Percentiles rank a stretch among this genome's conserved stretches.
phyloP scores from a whole-genome alignment of 306 rosid species.

The Prinsepia uniflora region DNA sequence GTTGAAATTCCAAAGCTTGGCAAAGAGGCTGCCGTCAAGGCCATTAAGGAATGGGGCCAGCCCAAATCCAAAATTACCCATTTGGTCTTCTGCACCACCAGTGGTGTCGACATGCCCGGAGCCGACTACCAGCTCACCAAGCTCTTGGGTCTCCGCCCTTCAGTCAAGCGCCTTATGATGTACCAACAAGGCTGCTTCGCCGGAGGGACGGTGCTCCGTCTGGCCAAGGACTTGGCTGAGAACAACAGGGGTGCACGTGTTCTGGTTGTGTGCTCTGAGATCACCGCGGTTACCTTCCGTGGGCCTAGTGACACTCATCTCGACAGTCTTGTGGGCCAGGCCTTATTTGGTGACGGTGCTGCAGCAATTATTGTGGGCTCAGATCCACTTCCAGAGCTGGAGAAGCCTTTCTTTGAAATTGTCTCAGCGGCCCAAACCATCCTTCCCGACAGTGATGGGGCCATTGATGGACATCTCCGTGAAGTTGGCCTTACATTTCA shows the following conservation, averaged over 20 bases:
- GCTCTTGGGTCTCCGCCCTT: slow-evolving; percentile 56
- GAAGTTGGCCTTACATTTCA: slow-evolving; percentile 20
- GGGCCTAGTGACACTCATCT: slow-evolving; percentile 18
- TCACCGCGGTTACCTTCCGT: slow-evolving; percentile 17
- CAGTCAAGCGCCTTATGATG: slow-evolving; percentile 44
- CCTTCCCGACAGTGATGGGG: slow-evolving; percentile 17
- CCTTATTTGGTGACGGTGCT: slow-evolving; percentile 27
- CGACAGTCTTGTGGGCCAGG: slow-evolving; percentile 26
- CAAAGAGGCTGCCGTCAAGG: slow-evolving; percentile 64
- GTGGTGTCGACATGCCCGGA: slow-evolving; percentile 79
- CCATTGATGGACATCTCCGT: neutral
- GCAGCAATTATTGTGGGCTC: slow-evolving; percentile 22
- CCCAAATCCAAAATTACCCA: slow-evolving; percentile 72
- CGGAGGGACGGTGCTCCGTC: slow-evolving; percentile 27
- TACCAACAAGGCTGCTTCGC: slow-evolving; percentile 18
- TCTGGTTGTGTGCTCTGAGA: slow-evolving; percentile 30
- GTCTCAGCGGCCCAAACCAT: slow-evolving; percentile 21
- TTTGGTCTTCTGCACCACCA: slow-evolving; percentile 61
- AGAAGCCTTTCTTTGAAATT: slow-evolving; percentile 15
- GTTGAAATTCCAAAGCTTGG: slow-evolving; percentile 68
- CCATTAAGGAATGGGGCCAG: slow-evolving; percentile 58
- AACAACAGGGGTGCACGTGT: slow-evolving; percentile 29
- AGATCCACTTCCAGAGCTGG: neutral
- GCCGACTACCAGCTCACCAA: slow-evolving; percentile 71
- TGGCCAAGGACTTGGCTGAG: slow-evolving; percentile 30